Conservation (phyloP, 2,329 filamentous ascomycete genomes). For the Monosporascus sp. region DNA sequence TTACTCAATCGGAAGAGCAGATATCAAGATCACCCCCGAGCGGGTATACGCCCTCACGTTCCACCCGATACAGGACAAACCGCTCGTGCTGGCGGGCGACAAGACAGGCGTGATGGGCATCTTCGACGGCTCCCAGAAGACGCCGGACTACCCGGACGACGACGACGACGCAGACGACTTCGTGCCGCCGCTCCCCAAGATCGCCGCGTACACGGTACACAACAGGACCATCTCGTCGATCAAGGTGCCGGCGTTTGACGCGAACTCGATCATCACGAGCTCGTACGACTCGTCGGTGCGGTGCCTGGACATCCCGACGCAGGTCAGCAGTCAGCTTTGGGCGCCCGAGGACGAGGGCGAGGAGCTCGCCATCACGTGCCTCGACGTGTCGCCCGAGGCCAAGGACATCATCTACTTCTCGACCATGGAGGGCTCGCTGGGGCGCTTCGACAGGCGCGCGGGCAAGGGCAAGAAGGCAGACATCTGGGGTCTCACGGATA, state of each 20-base stretch:
- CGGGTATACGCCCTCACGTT: conserved; percentile 82
- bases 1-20: conserved; percentile 35
- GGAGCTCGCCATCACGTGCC: conserved; percentile 75
- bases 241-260: conserved; percentile 67
- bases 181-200: conserved; percentile 64
- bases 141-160: conserved; percentile 44
- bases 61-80: conserved; percentile 80
- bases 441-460: conserved; percentile 71
- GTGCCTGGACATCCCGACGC: conserved; percentile 76
- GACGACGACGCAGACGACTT: conserved; percentile 67
- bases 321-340: conserved; percentile 74
- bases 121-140: conserved; percentile 77
- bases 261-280: conserved; percentile 72
- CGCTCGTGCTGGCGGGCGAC: conserved; percentile 87
- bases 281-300: conserved; percentile 94
- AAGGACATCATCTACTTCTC: conserved; percentile 79
- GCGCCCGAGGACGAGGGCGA: conserved; percentile 63
- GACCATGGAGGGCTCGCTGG: conserved; percentile 75
- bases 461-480: conserved; percentile 50
- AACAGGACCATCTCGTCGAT: conserved; percentile 83
- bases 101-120: conserved; percentile 89
- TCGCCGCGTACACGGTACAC: conserved; percentile 87
- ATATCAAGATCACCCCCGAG: conserved; percentile 88
- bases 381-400: conserved; percentile 70
- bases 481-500: conserved; percentile 73